A percentile compares a stretch with the other conserved stretches of the same genome.
These are phyloP conservation scores for Kodamaea leandrae DNA, from an alignment of 805 yeast genomes.

Conservation along the genomic window DNA sequence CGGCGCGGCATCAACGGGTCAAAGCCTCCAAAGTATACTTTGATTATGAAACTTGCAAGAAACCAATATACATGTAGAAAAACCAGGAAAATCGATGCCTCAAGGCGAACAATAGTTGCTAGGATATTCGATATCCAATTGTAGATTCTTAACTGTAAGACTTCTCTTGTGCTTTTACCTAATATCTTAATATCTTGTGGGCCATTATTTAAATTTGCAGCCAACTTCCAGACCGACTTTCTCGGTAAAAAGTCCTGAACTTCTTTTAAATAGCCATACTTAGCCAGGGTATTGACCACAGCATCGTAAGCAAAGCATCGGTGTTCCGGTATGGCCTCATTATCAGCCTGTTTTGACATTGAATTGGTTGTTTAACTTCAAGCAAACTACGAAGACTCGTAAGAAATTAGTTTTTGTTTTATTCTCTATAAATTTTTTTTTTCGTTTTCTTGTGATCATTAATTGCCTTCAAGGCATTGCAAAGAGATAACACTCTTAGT, in stretches of 20 bases:
- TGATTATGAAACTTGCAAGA: neutral
- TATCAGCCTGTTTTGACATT: too few species aligned
- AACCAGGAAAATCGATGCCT: neutral
- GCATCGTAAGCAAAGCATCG: neutral
- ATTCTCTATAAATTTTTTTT: slow-evolving; percentile 4
- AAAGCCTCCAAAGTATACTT: too few species aligned
- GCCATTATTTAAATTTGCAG: neutral
- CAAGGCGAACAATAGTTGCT: too few species aligned
- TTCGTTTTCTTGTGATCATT: neutral
- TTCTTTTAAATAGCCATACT: neutral
- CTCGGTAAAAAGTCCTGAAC: neutral
- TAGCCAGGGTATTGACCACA: neutral
- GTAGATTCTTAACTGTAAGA: neutral
- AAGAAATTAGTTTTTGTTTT: neutral
- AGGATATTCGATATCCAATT: neutral
- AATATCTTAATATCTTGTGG: neutral
- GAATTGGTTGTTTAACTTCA: too few species aligned
- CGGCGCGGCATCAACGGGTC: too few species aligned
- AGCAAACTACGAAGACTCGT: neutral
- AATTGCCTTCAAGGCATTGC: slow-evolving; percentile 1
- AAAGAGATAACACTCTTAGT: neutral
- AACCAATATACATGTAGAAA: neutral
- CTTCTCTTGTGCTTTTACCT: neutral
- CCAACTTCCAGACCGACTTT: neutral
- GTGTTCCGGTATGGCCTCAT: too few species aligned